phyloP scores from a whole-genome alignment of 768 basidiomycete species.

The Boletus fagicola region DNA sequence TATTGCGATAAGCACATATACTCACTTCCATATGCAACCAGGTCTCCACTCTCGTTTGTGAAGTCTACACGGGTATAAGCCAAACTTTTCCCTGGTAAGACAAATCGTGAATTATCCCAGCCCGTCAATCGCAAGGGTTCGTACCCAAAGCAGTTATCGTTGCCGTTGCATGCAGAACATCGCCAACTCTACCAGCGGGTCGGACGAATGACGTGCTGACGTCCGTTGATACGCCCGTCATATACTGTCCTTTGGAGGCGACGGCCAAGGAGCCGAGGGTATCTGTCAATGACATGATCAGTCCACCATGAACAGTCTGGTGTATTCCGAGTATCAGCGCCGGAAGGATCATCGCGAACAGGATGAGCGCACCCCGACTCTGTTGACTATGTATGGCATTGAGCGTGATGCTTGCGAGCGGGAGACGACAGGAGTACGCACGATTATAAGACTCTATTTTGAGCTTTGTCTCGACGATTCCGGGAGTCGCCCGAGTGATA shows the following conservation, averaged over 20 bases:
- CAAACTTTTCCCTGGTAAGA: slow-evolving; percentile 62
- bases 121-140: background rate
- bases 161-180: slow-evolving; percentile 62
- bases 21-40: slow-evolving; percentile 83
- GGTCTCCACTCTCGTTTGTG: slow-evolving; percentile 55
- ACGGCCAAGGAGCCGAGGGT: slow-evolving; percentile 84
- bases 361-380: slow-evolving; percentile 62
- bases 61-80: slow-evolving; percentile 85
- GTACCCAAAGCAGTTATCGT: slow-evolving; percentile 68
- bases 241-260: slow-evolving; percentile 75
- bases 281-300: slow-evolving; percentile 79
- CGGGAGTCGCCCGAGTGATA: slow-evolving; percentile 66
- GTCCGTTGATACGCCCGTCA: slow-evolving; percentile 88
- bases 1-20: background rate
- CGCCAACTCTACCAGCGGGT: slow-evolving; percentile 70
- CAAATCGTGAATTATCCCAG: background rate
- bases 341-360: background rate
- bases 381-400: slow-evolving; percentile 54
- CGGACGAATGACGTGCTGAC: slow-evolving; percentile 76
- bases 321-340: background rate
- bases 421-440: slow-evolving; percentile 33
- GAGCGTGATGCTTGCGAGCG: background rate
- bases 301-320: slow-evolving; percentile 72
- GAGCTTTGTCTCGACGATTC: slow-evolving; percentile 65
- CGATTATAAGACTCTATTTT: slow-evolving; percentile 74